Evolutionary conservation across 2,329 filamentous ascomycete species (phyloP).

Genomic region (Xylaria hypoxylon): DNA sequence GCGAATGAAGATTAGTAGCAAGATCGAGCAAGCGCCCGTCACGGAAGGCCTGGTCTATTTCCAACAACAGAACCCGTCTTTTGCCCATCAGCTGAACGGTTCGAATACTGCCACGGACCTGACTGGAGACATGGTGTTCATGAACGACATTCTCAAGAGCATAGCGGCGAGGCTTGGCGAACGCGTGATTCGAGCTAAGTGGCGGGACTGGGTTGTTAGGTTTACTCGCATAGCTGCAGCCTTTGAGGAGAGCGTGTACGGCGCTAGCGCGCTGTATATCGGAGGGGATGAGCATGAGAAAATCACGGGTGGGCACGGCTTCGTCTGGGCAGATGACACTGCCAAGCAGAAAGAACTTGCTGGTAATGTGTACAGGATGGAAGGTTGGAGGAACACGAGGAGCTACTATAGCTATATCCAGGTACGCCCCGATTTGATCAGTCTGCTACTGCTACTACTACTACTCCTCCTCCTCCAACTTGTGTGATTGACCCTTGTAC

Average conservation of each 20-base stretch:
- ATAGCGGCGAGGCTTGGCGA: constrained; percentile 90
- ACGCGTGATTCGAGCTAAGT: constrained; percentile 89
- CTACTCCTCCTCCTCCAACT: background rate
- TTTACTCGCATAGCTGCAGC: constrained; percentile 93
- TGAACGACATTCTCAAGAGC: constrained; percentile 84
- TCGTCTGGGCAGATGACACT: constrained; percentile 90
- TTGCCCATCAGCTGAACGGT: constrained; percentile 62
- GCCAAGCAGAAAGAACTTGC: constrained; percentile 87
- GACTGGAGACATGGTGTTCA: constrained; percentile 89
- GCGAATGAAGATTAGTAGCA: constrained; percentile 92
- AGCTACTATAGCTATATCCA: constrained; percentile 97
- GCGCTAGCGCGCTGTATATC: constrained; percentile 88
- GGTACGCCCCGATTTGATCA: constrained; percentile 58
- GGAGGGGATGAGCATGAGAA: constrained; percentile 78
- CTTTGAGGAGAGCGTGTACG: constrained; percentile 96
- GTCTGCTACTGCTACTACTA: background rate
- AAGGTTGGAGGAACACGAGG: constrained; percentile 95
- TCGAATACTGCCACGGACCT: constrained; percentile 64
- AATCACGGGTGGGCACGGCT: constrained; percentile 81
- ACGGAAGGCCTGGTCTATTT: constrained; percentile 91
- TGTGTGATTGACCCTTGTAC: constrained; percentile 49
- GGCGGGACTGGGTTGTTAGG: constrained; percentile 92
- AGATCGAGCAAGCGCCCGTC: constrained; percentile 81
- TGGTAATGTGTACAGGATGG: constrained; percentile 90
- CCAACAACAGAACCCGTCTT: constrained; percentile 78